These are phyloP conservation scores for Colletotrichum somersetense DNA, from an alignment of 2,329 filamentous ascomycete species.

Conservation along the genomic window DNA sequence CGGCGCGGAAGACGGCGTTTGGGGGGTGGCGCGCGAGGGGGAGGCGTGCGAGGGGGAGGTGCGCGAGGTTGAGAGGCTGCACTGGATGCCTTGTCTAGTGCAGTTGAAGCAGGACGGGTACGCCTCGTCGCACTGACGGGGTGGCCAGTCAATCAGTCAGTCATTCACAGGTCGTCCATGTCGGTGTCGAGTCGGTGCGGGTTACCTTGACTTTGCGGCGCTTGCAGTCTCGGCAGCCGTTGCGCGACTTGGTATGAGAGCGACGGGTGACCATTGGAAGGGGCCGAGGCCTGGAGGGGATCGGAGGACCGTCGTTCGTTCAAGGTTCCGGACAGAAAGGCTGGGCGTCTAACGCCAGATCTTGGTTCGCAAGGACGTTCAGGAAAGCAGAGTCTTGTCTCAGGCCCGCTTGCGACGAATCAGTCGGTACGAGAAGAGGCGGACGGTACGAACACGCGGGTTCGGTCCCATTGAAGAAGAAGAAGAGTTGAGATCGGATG, in stretches of 20 bases:
- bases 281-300: too few species aligned
- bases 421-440: background rate
- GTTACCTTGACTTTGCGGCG: constrained; percentile 51
- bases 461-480: constrained; percentile 17
- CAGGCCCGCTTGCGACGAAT: background rate
- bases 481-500: background rate
- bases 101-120: constrained; percentile 50
- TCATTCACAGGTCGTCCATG: too few species aligned
- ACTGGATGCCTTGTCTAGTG: constrained; percentile 46
- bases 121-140: constrained; percentile 46
- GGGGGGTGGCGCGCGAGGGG: background rate
- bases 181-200: background rate
- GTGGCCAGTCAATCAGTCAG: too few species aligned
- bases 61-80: constrained; percentile 45
- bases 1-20: background rate
- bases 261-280: constrained; percentile 43
- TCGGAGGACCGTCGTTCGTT: background rate
- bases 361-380: background rate
- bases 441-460: constrained; percentile 25
- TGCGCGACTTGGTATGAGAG: constrained; percentile 52
- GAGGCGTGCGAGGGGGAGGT: too few species aligned
- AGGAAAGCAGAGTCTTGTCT: too few species aligned
- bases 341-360: background rate
- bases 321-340: constrained; percentile 2
- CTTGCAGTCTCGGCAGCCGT: constrained; percentile 50